Conservation (phyloP, 2,329 filamentous ascomycete genomes). For the Colletotrichum theobromicola region DNA sequence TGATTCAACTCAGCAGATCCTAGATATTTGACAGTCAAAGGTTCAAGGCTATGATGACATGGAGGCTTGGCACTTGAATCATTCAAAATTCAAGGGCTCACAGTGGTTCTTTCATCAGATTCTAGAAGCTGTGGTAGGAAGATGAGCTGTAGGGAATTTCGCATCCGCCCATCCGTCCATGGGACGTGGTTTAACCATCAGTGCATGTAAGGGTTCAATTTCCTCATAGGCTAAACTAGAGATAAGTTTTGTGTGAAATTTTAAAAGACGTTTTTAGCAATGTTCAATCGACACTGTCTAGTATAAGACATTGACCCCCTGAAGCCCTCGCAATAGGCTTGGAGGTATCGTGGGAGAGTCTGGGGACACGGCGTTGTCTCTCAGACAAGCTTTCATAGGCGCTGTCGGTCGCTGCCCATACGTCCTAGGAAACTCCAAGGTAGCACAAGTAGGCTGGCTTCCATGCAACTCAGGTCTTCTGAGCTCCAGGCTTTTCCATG, state of each 20-base stretch:
- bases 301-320: background rate
- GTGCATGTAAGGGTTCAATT: background rate
- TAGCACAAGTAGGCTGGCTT: background rate
- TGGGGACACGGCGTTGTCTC: background rate
- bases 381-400: background rate
- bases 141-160: background rate
- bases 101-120: background rate
- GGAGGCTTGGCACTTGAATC: background rate
- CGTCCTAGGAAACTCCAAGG: background rate
- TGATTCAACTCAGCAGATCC: background rate
- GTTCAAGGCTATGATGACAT: background rate
- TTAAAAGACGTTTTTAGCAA: background rate
- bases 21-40: background rate
- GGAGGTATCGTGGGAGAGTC: background rate
- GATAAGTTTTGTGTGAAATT: background rate
- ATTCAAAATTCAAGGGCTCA: background rate
- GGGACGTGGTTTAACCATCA: background rate
- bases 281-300: accelerated
- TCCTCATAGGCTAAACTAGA: background rate
- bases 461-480: background rate
- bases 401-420: background rate
- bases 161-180: background rate
- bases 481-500: background rate
- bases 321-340: background rate
- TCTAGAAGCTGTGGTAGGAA: background rate